Percentiles rank a stretch among this genome's conserved stretches.
Conservation (phyloP, 208 protist genomes). For the Naegleria fowleri region DNA sequence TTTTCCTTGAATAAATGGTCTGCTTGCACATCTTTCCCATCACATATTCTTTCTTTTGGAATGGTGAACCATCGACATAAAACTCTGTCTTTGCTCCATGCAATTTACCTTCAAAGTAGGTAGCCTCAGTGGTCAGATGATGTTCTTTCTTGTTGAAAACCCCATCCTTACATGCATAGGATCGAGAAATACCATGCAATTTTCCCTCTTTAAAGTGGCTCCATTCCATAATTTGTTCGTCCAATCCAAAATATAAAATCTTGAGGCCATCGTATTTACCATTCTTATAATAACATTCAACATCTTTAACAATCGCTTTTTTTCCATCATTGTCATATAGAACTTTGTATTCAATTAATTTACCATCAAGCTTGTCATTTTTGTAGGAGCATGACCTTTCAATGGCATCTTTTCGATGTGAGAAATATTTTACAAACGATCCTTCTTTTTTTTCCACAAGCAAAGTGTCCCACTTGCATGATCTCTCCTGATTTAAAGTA, state of each 20-base stretch:
- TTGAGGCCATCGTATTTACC: not conserved
- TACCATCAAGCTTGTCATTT: not conserved
- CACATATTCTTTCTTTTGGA: not conserved
- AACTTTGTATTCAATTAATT: not conserved
- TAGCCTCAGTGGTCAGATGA: not conserved
- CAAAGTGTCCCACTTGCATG: not conserved
- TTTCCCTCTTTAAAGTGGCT: not conserved
- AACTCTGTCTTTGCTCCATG: not conserved
- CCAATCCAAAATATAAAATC: not conserved
- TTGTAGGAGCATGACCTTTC: not conserved
- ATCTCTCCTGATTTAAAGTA: not conserved
- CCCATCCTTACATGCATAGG: too few species aligned
- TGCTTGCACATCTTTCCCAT: not conserved
- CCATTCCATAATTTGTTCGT: not conserved
- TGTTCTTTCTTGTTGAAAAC: not conserved
- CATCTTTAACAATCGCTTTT: not conserved
- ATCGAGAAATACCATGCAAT: not conserved
- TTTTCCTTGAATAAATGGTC: not conserved
- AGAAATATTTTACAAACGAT: not conserved
- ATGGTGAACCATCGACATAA: not conserved
- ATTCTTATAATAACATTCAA: not conserved
- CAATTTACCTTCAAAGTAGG: not conserved
- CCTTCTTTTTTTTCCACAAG: not conserved
- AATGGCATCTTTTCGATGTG: not conserved
- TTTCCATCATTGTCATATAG: not conserved